A percentile compares a stretch with the other conserved stretches of the same genome.
These are phyloP conservation scores for Colletotrichum tamarilloi DNA, from an alignment of 2,329 filamentous ascomycete genomes.

Conservation along the genomic window DNA sequence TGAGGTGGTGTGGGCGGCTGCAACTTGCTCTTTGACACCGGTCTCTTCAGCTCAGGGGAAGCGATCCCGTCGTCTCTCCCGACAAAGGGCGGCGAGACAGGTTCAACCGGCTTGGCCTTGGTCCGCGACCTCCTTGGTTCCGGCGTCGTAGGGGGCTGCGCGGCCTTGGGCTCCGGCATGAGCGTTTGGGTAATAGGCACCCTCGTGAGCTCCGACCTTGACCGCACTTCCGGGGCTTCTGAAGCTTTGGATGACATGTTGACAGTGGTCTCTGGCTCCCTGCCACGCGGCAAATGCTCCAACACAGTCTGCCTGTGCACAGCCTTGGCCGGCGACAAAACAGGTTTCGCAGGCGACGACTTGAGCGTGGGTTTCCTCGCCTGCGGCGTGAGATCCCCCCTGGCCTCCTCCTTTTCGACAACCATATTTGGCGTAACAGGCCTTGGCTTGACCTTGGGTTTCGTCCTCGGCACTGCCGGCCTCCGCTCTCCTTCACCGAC, in stretches of 20 bases:
- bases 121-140: slow-evolving; percentile 27
- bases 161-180: neutral
- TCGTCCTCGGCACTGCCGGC: slow-evolving; percentile 38
- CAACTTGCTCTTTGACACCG: slow-evolving; percentile 34
- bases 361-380: neutral
- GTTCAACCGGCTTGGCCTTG: slow-evolving; percentile 14
- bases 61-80: slow-evolving; percentile 40
- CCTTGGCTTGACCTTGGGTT: slow-evolving; percentile 41
- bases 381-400: slow-evolving; percentile 3
- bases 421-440: slow-evolving; percentile 11
- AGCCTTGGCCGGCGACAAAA: slow-evolving; percentile 1
- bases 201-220: neutral
- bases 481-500: neutral
- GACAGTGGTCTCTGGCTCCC: neutral
- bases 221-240: neutral
- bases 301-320: neutral
- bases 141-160: slow-evolving; percentile 5
- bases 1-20: slow-evolving; percentile 52
- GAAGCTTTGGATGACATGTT: neutral
- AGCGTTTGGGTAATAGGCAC: neutral
- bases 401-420: neutral
- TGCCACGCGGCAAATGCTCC: neutral
- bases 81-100: slow-evolving; percentile 37
- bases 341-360: neutral
- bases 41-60: slow-evolving; percentile 47